These are phyloP conservation scores for Babesia bovis DNA, from an alignment of 169 alveolate genomes.

Conservation along the genomic window DNA sequence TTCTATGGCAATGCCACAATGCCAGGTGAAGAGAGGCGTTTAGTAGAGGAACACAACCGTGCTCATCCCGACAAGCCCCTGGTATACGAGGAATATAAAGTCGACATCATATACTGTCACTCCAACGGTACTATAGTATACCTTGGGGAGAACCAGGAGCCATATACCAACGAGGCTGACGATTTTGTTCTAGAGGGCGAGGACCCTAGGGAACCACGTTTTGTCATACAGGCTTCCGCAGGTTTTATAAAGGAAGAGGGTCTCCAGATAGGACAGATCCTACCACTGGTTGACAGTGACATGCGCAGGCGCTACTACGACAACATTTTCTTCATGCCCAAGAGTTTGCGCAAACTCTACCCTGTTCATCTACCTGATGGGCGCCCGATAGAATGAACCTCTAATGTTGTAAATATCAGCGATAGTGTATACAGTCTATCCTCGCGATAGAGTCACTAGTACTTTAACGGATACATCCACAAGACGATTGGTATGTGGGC, in stretches of 20 bases:
- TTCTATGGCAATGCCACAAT: slow-evolving; percentile 72
- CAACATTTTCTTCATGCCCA: slow-evolving; percentile 73
- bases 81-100: slow-evolving; percentile 65
- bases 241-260: slow-evolving; percentile 60
- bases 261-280: slow-evolving; percentile 54
- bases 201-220: slow-evolving; percentile 68
- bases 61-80: slow-evolving; percentile 66
- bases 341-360: slow-evolving; percentile 58
- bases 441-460: no score
- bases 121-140: slow-evolving; percentile 79
- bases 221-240: slow-evolving; percentile 43
- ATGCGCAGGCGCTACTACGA: slow-evolving; percentile 57
- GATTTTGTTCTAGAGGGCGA: slow-evolving; percentile 50
- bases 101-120: slow-evolving; percentile 73
- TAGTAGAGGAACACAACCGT: slow-evolving; percentile 70
- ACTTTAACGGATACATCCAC: no score
- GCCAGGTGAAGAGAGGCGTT: slow-evolving; percentile 63
- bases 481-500: no score
- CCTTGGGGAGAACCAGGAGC: slow-evolving; percentile 65
- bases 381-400: slow-evolving; percentile 39
- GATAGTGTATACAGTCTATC: no score
- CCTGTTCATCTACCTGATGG: slow-evolving; percentile 76
- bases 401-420: no score
- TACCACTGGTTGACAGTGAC: slow-evolving; percentile 51
- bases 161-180: slow-evolving; percentile 48